These are phyloP conservation scores for Polychytrium aggregatum DNA, from an alignment of 192 early-diverging fungal species.

Conservation along the genomic window DNA sequence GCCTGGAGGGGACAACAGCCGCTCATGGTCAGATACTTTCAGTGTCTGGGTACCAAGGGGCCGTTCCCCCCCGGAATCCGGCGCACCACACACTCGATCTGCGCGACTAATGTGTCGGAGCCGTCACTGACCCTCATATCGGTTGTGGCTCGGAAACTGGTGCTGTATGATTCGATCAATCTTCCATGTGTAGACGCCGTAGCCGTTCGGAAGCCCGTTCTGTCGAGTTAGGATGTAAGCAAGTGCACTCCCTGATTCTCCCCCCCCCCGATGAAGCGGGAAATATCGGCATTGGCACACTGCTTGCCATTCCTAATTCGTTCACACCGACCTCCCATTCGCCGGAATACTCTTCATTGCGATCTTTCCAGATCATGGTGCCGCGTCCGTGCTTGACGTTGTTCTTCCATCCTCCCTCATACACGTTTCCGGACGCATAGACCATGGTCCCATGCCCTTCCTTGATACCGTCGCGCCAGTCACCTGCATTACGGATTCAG, in stretches of 20 bases:
- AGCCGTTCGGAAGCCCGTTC: slow-evolving; percentile 33
- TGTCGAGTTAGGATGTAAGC: slow-evolving; percentile 1
- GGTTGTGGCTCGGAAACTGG: slow-evolving; percentile 33
- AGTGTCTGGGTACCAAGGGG: no score
- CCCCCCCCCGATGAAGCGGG: background rate
- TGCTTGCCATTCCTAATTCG: background rate
- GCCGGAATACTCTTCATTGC: slow-evolving; percentile 32
- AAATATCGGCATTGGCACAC: background rate
- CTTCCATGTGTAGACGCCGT: slow-evolving; percentile 36
- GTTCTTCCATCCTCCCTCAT: slow-evolving; percentile 35
- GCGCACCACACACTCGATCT: background rate
- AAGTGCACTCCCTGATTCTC: background rate
- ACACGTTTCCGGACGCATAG: slow-evolving; percentile 41
- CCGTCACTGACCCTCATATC: slow-evolving; percentile 21
- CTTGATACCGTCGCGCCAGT: slow-evolving; percentile 27
- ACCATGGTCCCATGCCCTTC: slow-evolving; percentile 36
- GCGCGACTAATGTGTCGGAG: background rate
- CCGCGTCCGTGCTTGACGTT: slow-evolving; percentile 37
- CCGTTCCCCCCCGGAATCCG: no score
- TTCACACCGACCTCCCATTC: slow-evolving; percentile 42
- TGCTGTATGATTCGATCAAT: slow-evolving; percentile 9
- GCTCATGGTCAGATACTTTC: no score
- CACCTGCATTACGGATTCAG: slow-evolving; percentile 16
- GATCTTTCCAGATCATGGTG: slow-evolving; percentile 34
- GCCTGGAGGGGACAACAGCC: slow-evolving; percentile 14